Evolutionary conservation across 2,329 filamentous ascomycete genomes (phyloP).

Genomic region (Aspergillus sp.): DNA sequence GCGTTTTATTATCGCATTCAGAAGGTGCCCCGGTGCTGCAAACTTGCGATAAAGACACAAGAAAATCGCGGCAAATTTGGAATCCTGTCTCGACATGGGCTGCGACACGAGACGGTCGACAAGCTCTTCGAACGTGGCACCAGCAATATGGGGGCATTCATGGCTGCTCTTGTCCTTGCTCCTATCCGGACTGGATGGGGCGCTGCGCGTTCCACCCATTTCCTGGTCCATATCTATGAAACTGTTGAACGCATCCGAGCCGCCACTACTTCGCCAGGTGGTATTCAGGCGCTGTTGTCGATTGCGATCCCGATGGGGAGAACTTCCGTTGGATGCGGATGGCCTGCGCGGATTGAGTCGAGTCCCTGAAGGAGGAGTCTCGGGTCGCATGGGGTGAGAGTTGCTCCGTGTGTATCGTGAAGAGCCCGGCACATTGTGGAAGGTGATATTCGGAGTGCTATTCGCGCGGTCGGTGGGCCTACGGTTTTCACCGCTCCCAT

Average conservation of each 20-base stretch:
- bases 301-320: conserved; percentile 22
- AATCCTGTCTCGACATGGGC: conserved; percentile 76
- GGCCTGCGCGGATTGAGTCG: conserved; percentile 27
- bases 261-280: conserved; percentile 32
- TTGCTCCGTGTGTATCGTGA: conserved; percentile 45
- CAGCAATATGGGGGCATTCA: conserved; percentile 26
- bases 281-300: conserved; percentile 28
- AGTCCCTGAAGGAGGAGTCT: conserved; percentile 33
- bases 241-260: conserved; percentile 35
- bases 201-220: conserved; percentile 22
- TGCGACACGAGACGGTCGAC: conserved; percentile 80
- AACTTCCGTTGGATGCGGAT: conserved; percentile 21
- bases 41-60: conserved; percentile 92
- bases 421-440: conserved; percentile 16
- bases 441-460: conserved; percentile 30
- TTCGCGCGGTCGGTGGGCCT: conserved; percentile 22
- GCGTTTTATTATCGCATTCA: conserved; percentile 57
- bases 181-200: conserved; percentile 20
- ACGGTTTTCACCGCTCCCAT: conserved; percentile 27
- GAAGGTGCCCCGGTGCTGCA: conserved; percentile 67
- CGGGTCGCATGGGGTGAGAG: conserved; percentile 42
- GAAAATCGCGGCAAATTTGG: conserved; percentile 81
- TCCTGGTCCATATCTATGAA: conserved; percentile 39
- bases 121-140: conserved; percentile 53
- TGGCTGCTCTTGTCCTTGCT: conserved; percentile 28